Percentiles rank a stretch among this genome's conserved stretches.
Conservation (phyloP, 257 asterid genomes). For the Paulownia fortunei region DNA sequence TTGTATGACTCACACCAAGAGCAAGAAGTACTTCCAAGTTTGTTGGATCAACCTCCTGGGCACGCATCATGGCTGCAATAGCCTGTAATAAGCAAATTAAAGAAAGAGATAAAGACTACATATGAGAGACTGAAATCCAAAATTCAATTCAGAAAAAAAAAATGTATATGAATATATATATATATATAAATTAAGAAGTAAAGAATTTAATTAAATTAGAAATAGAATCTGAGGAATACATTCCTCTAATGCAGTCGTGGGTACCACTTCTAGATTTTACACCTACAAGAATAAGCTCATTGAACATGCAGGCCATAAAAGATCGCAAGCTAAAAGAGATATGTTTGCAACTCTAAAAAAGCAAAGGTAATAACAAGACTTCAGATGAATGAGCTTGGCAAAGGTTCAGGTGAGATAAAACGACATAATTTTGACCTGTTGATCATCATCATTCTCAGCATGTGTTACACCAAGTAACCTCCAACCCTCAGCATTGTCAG, state of each 20-base stretch:
- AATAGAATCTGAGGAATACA: conserved; percentile 15
- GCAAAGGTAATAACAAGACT: conserved; percentile 7
- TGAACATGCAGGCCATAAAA: neutral
- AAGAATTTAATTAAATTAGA: too few species aligned
- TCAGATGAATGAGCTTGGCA: conserved; percentile 1
- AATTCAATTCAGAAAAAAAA: too few species aligned
- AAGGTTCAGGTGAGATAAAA: neutral
- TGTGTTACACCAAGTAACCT: conserved; percentile 96
- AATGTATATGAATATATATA: too few species aligned
- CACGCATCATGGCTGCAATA: conserved; percentile 99
- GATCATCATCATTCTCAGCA: conserved; percentile 99
- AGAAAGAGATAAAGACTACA: too few species aligned
- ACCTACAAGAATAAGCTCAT: too few species aligned
- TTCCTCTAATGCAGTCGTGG: conserved; percentile 10
- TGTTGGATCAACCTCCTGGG: conserved; percentile 94
- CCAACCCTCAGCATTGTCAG: conserved; percentile 98
- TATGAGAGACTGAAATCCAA: conserved; percentile 1
- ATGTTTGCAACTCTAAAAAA: neutral
- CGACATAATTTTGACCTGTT: conserved; percentile 65
- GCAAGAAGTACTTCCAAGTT: conserved; percentile 98
- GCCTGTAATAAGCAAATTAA: conserved; percentile 63
- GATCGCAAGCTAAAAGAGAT: conserved; percentile 5
- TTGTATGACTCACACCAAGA: conserved; percentile 99
- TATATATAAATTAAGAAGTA: too few species aligned
- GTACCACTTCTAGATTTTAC: neutral